Evolutionary conservation across 805 yeast genomes (phyloP), one percentile per base, ranked within the genome.

Genomic region (Candida argentea): DNA sequence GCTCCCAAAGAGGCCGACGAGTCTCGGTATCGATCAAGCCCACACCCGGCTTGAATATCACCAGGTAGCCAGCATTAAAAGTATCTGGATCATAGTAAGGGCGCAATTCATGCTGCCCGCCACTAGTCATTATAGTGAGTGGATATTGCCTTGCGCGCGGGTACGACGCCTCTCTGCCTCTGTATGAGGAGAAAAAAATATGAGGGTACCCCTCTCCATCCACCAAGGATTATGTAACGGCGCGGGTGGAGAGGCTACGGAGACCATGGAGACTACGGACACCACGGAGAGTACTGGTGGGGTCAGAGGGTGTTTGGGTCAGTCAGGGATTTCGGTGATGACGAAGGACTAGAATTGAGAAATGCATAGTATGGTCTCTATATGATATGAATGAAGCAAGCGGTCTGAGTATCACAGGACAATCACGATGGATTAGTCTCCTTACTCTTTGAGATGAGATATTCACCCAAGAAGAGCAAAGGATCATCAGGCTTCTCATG

Each of bases 41-140:
- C 14, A 69, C 58, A 1, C 76, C 78, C 1, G 79, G 79, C 34
- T 65, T 64, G 43, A 60, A 76, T 3, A 70, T 63, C 11, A 76
- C 79, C 16, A 69, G 55, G 42, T 76, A 75, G 9, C 77, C 80
- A 1, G 76, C 73, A 45, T 73, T 65, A 48, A 80, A 80, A 1
- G 76, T 57, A 15, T 66, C 76, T n/a, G 78, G 67, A 48, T 77
- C 74, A 44, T 76, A 73, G 50, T 80, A 80, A 2, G 89, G 89
- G 52, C 91, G 66, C 30, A 66, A 51, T 15, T 50, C 38, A 29
- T 33, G 35, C n/a, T 6, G 7, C 6, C 11, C 14, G 7, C 9
- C 9, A 8, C 10, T 10, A 8, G 20, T 12, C 16, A 24, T 9
- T n/a, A n/a, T n/a, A n/a, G n/a, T n/a, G n/a, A n/a, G n/a, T n/a